These are phyloP conservation scores for Pythium phragmitis DNA, from an alignment of 352 stramenopile species.

Conservation along the genomic window DNA sequence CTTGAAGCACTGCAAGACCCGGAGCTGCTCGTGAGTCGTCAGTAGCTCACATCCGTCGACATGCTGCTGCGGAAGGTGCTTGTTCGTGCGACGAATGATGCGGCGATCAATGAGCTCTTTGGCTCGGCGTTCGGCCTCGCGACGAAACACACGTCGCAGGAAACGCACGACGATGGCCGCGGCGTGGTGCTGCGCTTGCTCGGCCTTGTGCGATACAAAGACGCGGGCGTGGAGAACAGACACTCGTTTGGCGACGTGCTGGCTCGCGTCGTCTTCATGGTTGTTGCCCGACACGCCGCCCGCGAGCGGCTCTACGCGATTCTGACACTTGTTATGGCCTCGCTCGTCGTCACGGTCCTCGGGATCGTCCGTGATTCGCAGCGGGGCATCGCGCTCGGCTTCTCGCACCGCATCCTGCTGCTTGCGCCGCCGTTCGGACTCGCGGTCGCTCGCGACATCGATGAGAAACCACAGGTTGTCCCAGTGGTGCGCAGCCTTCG, in stretches of 20 bases:
- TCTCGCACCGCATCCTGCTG: conserved; percentile 10
- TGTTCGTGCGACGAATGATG: conserved; percentile 25
- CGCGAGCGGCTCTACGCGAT: no score
- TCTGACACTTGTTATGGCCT: neutral
- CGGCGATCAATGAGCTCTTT: conserved; percentile 35
- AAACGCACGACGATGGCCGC: conserved; percentile 64
- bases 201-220: conserved; percentile 12
- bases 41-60: conserved; percentile 20
- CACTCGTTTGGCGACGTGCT: conserved; percentile 6
- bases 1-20: conserved; percentile 63
- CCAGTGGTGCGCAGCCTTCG: conserved; percentile 7
- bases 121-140: conserved; percentile 31
- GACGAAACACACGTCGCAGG: conserved; percentile 37
- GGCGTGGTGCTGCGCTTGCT: conserved; percentile 37
- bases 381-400: conserved; percentile 11
- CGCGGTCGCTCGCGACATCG: conserved; percentile 11
- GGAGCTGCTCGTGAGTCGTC: conserved; percentile 45
- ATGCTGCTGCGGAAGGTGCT: conserved; percentile 22
- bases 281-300: neutral
- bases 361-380: neutral
- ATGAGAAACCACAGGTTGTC: conserved; percentile 30
- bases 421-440: conserved; percentile 10
- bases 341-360: conserved; percentile 8
- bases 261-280: neutral
- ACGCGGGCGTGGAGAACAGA: conserved; percentile 20